Conservation (phyloP, 2,329 filamentous ascomycete species). For the Fusarium verrucosum region DNA sequence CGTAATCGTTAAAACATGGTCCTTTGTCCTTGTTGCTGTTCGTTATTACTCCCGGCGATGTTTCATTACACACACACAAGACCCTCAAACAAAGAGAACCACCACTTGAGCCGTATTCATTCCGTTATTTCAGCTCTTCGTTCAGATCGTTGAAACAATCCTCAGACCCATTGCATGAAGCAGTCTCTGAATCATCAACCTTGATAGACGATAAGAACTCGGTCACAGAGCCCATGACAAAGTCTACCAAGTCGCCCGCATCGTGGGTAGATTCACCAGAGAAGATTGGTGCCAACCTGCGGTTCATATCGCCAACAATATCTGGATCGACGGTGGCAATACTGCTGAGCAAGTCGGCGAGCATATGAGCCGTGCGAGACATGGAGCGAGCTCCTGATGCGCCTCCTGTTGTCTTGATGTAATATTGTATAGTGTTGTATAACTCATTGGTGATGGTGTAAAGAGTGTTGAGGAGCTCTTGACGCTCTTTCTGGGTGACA, state of each 20-base stretch:
- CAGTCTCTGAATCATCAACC: neutral
- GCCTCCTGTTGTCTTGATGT: neutral
- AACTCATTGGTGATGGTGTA: neutral
- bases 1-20: neutral
- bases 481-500: neutral
- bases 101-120: rapidly evolving
- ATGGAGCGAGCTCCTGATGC: slow-evolving; percentile 2
- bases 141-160: neutral
- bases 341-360: neutral
- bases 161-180: neutral
- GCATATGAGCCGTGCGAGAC: neutral
- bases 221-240: neutral
- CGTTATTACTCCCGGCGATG: neutral
- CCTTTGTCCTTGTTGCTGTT: neutral
- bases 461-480: rapidly evolving
- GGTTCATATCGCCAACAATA: neutral
- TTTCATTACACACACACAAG: slow-evolving; percentile 1
- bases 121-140: neutral
- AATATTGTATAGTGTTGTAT: neutral
- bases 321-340: neutral
- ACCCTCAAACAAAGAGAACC: neutral
- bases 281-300: neutral
- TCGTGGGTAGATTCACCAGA: neutral
- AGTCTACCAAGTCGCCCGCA: neutral
- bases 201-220: neutral